Evolutionary conservation across 1,139 yeast species (phyloP).

Genomic region (Geotrichum citri-aurantii): DNA sequence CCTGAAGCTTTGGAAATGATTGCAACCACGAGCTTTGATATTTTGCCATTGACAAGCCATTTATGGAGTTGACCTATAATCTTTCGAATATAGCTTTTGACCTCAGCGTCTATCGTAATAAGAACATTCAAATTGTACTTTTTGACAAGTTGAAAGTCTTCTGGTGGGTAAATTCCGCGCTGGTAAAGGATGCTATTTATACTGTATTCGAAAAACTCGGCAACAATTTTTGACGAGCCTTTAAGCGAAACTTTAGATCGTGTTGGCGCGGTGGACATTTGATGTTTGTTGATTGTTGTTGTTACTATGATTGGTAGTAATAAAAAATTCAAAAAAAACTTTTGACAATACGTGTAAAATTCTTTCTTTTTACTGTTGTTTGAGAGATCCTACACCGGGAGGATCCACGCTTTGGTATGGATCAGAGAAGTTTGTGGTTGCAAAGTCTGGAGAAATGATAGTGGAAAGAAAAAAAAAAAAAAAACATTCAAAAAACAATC

Average conservation of each 20-base stretch:
- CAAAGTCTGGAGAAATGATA: background rate
- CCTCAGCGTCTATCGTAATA: constrained; percentile 70
- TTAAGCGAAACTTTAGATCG: constrained; percentile 56
- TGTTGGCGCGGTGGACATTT: constrained; percentile 32
- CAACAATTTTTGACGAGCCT: constrained; percentile 72
- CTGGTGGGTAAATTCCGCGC: constrained; percentile 85
- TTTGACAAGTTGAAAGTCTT: constrained; percentile 72
- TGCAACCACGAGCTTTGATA: constrained; percentile 64
- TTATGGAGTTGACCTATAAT: constrained; percentile 71
- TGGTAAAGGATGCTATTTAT: constrained; percentile 79
- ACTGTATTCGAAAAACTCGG: constrained; percentile 80
- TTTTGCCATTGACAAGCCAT: constrained; percentile 73
- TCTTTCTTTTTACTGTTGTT: no score
- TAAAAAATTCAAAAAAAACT: no score
- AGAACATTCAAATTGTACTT: constrained; percentile 78
- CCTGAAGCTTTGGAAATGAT: constrained; percentile 62
- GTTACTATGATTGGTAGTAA: no score
- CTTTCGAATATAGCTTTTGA: constrained; percentile 59
- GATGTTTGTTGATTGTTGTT: background rate
- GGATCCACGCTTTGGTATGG: background rate
- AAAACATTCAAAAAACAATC: background rate
- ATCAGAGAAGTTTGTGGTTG: background rate
- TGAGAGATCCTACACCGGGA: background rate
- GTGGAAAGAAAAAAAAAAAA: background rate
- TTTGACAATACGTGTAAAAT: no score